Evolutionary conservation across 768 basidiomycete species (phyloP).

Genomic region (Tylopilus subfusipes): DNA sequence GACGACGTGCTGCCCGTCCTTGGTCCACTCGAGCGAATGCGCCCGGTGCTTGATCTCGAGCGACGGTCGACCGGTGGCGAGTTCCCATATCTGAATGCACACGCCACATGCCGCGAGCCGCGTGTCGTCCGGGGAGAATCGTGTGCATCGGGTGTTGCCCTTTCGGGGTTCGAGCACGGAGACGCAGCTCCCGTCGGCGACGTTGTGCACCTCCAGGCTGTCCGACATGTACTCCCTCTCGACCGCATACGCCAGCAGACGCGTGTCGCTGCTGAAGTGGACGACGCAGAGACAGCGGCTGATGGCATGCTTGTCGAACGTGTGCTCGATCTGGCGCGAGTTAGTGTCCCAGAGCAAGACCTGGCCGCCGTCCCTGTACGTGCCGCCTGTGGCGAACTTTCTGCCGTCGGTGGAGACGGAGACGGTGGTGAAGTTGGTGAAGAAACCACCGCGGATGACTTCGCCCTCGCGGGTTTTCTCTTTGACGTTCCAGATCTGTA

Average conservation of each 20-base stretch:
- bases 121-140: conserved; percentile 23
- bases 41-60: conserved; percentile 27
- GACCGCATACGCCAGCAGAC: conserved; percentile 19
- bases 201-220: conserved; percentile 15
- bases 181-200: conserved; percentile 11
- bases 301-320: conserved; percentile 21
- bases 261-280: conserved; percentile 21
- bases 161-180: conserved; percentile 21
- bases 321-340: conserved; percentile 22
- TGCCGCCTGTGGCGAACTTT: conserved; percentile 24
- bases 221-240: conserved; percentile 28
- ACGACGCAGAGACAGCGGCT: conserved; percentile 24
- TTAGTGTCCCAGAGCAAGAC: conserved; percentile 22
- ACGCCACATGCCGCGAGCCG: conserved; percentile 23
- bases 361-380: conserved; percentile 24
- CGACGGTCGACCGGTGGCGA: conserved; percentile 14
- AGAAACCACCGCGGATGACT: conserved; percentile 21
- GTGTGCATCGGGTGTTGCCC: conserved; percentile 24
- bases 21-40: conserved; percentile 25
- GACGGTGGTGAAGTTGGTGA: conserved; percentile 27
- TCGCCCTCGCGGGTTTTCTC: conserved; percentile 21
- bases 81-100: conserved; percentile 24
- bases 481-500: conserved; percentile 25
- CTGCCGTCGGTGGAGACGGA: conserved; percentile 22
- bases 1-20: conserved; percentile 16